Evolutionary conservation across 331 rosid genomes (phyloP), one percentile per base, ranked within the genome.

Genomic region (Telfairia occidentalis): DNA sequence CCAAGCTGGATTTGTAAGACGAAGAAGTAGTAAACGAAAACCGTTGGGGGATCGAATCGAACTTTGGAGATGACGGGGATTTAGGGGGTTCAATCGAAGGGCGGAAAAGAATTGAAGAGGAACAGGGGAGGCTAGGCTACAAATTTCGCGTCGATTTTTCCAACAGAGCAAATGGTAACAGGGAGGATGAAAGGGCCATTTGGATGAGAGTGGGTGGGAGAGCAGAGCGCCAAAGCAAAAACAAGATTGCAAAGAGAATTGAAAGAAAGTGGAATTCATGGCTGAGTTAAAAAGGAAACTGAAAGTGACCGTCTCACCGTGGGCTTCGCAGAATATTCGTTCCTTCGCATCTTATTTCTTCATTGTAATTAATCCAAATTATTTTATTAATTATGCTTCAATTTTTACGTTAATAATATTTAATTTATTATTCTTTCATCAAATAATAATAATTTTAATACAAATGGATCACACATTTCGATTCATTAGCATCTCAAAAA

Each of bases 131-230:
- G 7, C 30, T 38, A 13, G 8, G 21, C 70, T 73, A 75, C 35
- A 23, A 80, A 76, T 37, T 57, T 69, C 70, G 6, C 37, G 77
- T 46, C 60, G 74, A 69, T 75, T 66, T 67, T 78, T 60, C 60
- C 72, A 70, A 71, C 16, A 7, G 59, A 42, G 57, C 11, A 43
- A 64, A 8, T 24, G 73, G 35, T 53, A 40, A 67, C 23, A n/a
- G 72, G 73, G 65, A 74, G 77, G 77, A 57, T 74, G 52, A 53
- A 61, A 78, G 38, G 53, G 80, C 28, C 24, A 46, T 53, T 4
- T 38, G 19, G 32, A 54, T 49, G 49, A 18, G 18, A 42, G 21
- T 71, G 73, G 43, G 57, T 42, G 29, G 63, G 15, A 32, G 26
- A 40, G 65, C n/a, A 19, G 40, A 8, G 67, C 53, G 73, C 73